phyloP scores from a whole-genome alignment of 768 basidiomycete species.

The Crassisporium funariophilum region DNA sequence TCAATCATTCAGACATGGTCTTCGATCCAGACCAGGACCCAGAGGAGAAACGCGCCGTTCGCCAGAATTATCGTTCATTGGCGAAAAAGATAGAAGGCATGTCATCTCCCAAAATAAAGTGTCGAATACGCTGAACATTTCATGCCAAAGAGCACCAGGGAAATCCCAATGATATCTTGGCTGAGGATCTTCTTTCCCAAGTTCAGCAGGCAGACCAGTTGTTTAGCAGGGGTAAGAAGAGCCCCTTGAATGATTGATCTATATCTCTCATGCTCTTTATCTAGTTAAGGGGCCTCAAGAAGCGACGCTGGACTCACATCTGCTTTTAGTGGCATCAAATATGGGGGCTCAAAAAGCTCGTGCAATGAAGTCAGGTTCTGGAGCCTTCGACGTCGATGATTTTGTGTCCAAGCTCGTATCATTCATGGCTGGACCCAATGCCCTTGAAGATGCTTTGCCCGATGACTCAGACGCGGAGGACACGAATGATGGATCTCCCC shows the following conservation, averaged over 20 bases:
- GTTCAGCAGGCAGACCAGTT: constrained; percentile 61
- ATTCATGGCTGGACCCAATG: constrained; percentile 73
- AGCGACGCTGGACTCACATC: constrained; percentile 85
- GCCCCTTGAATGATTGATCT: background rate
- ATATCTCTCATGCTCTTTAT: constrained; percentile 5
- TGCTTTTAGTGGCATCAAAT: constrained; percentile 76
- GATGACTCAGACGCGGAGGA: constrained; percentile 58
- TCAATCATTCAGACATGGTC: constrained; percentile 33
- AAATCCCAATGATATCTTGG: constrained; percentile 57
- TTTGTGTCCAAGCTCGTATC: constrained; percentile 75
- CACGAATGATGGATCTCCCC: constrained; percentile 42
- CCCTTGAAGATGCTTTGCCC: constrained; percentile 43
- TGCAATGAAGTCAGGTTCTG: constrained; percentile 83
- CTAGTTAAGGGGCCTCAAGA: constrained; percentile 81
- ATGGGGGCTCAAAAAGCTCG: constrained; percentile 88
- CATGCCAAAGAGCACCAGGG: constrained; percentile 46
- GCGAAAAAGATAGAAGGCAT: constrained; percentile 66
- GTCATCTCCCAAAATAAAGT: no score
- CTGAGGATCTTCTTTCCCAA: constrained; percentile 56
- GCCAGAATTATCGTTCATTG: constrained; percentile 72
- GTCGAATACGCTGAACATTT: no score
- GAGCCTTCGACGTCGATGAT: constrained; percentile 91
- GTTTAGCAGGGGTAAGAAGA: constrained; percentile 60
- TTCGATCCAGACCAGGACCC: constrained; percentile 89
- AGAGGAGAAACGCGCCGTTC: constrained; percentile 72